Evolutionary conservation across 441 rosid genomes (phyloP).

Genomic region (Metrosideros polymorpha): DNA sequence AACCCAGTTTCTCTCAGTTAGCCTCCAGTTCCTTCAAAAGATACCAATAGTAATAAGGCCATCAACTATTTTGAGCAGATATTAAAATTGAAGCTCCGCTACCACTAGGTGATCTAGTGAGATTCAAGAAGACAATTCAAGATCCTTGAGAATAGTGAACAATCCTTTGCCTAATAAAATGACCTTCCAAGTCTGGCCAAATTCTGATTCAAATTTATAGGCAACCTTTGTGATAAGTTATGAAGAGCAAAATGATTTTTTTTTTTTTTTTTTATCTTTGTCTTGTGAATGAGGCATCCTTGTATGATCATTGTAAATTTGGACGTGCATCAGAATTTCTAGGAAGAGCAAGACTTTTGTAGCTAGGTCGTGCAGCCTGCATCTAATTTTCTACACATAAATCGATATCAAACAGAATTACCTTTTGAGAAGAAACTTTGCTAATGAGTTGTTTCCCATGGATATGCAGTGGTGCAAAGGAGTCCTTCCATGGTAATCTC

Average conservation of each 20-base stretch:
- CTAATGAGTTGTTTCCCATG: conserved; percentile 44
- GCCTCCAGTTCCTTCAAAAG: neutral
- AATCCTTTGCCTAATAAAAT: neutral
- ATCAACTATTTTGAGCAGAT: neutral
- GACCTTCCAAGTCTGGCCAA: neutral
- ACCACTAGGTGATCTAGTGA: neutral
- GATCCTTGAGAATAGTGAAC: neutral
- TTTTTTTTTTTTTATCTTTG: neutral
- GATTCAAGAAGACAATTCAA: neutral
- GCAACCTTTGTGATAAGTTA: neutral
- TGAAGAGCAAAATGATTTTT: neutral
- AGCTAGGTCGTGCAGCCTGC: neutral
- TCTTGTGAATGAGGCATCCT: neutral
- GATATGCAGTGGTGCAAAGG: conserved; percentile 81
- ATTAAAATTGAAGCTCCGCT: neutral
- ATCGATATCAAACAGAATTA: conserved; percentile 6
- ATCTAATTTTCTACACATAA: neutral
- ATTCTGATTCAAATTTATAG: neutral
- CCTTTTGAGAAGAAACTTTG: conserved; percentile 82
- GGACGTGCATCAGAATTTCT: neutral
- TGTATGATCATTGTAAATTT: neutral
- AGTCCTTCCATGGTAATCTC: conserved; percentile 75
- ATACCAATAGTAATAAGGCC: neutral
- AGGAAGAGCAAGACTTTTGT: neutral
- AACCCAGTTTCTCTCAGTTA: neutral